Evolutionary conservation across 805 yeast genomes (phyloP), one percentile per base, ranked within the genome.

Genomic region (Metschnikowia vanudenii): DNA sequence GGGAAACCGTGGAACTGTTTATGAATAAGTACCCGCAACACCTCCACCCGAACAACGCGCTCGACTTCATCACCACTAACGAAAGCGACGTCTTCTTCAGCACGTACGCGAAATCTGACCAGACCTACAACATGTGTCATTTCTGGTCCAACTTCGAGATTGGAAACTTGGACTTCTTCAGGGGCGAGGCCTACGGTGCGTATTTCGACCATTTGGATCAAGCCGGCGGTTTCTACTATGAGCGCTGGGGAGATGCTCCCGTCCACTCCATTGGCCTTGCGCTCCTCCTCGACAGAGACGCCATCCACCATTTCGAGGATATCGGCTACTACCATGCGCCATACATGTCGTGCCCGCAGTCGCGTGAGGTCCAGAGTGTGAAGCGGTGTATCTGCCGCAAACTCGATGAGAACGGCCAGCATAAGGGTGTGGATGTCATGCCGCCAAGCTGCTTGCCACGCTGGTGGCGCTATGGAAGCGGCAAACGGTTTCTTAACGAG

Each of bases 401-500:
- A 14, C 16, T 46, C 18, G 54, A 47, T 37, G 54, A 52, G 36
- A 54, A 53, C 13, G 49, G 51, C 17, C 51, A 55, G 9, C 53
- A 54, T 22, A 48, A 66, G 17, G 67, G 73, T 37, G 68, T 78
- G 50, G 72, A 73, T 44, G 63, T 73, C n/a, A 60, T 73, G 49
- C 61, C 78, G 4, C 79, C 76, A 52, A 84, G 91, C 56, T 86
- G 95, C 64, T 61, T 86, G 38, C 71, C 79, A 28, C 73, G 82
- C 50, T 86, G 91, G 91, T 86, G 95, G 95, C 80, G 80, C 55
- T 71, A 70, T 51, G 85, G 86, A 9, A 71, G 80, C 2, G 86
- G 88, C 1, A 82, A 81, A 56, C 61, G 58, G 2, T 82, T 83
- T 54, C 50, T 81, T 30, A 76, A 78, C 49, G 82, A 76, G 44